These are phyloP conservation scores for Psidium friedrichsthalianum DNA, from an alignment of 345 rosid species.

Conservation along the genomic window DNA sequence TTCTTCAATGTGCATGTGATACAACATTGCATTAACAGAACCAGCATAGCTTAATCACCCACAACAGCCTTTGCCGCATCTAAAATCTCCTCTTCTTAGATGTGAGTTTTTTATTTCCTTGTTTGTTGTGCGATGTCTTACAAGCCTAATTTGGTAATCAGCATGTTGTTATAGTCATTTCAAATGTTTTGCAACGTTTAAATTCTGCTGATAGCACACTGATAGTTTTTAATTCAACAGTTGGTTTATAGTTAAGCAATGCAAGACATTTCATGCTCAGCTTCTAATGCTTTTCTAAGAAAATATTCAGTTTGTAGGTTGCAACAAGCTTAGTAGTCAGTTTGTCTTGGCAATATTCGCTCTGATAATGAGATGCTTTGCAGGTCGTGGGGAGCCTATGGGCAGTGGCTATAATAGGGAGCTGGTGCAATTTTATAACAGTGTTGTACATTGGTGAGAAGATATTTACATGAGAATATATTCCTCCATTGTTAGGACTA, in stretches of 20 bases:
- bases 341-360: not conserved
- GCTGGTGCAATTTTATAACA: conserved; percentile 91
- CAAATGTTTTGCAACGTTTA: not conserved
- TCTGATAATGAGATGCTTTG: not conserved
- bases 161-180: not conserved
- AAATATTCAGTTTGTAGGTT: not conserved
- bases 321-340: not conserved
- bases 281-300: not conserved
- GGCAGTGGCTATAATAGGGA: conserved; percentile 76
- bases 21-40: not conserved
- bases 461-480: not conserved
- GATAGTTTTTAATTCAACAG: not conserved
- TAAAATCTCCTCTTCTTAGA: not conserved
- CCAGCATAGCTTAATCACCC: not conserved
- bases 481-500: not conserved
- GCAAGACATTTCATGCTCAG: not conserved
- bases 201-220: not conserved
- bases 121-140: not conserved
- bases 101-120: not conserved
- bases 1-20: not conserved
- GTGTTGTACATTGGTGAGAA: conserved; percentile 80
- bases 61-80: not conserved
- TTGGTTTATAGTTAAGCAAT: not conserved
- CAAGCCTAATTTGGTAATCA: not conserved
- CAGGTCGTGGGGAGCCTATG: conserved; percentile 65